phyloP scores from a whole-genome alignment of 1,139 yeast species.

The Saccharomyces hybrid region DNA sequence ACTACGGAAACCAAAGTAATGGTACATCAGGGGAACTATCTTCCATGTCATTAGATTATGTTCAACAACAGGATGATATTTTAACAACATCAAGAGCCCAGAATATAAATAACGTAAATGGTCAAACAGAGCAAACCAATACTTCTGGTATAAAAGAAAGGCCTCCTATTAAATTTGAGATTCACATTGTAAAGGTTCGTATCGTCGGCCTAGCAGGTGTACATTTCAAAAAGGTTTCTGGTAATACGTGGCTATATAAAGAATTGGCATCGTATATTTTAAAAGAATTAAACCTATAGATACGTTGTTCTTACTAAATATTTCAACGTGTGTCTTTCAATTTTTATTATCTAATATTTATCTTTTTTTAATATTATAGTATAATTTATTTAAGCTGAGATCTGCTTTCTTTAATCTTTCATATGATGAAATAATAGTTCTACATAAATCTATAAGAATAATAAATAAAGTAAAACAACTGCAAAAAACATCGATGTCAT shows the following conservation, averaged over 20 bases:
- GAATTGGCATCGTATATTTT: slow-evolving; percentile 81
- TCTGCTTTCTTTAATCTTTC: neutral
- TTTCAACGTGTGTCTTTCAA: neutral
- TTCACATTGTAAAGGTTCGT: slow-evolving; percentile 88
- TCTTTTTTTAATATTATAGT: neutral
- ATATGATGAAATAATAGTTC: neutral
- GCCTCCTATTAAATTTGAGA: slow-evolving; percentile 77
- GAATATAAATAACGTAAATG: slow-evolving; percentile 22
- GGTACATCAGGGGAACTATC: slow-evolving; percentile 33
- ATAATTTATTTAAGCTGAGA: neutral
- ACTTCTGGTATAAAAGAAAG: slow-evolving; percentile 21
- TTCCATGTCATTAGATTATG: slow-evolving; percentile 60
- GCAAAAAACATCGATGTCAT: neutral
- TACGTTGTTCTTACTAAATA: neutral
- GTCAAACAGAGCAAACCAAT: slow-evolving; percentile 20
- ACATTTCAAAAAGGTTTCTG: slow-evolving; percentile 85
- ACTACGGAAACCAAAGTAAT: slow-evolving; percentile 6
- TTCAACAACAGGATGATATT: slow-evolving; percentile 31
- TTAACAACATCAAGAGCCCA: slow-evolving; percentile 30
- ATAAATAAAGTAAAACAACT: neutral
- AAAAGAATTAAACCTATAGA: slow-evolving; percentile 59
- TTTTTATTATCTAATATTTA: neutral
- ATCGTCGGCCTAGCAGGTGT: slow-evolving; percentile 90
- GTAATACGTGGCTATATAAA: slow-evolving; percentile 94
- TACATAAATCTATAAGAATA: neutral